Evolutionary conservation across 108 stramenopile genomes (phyloP).

Genomic region (Cyclotella atomus): DNA sequence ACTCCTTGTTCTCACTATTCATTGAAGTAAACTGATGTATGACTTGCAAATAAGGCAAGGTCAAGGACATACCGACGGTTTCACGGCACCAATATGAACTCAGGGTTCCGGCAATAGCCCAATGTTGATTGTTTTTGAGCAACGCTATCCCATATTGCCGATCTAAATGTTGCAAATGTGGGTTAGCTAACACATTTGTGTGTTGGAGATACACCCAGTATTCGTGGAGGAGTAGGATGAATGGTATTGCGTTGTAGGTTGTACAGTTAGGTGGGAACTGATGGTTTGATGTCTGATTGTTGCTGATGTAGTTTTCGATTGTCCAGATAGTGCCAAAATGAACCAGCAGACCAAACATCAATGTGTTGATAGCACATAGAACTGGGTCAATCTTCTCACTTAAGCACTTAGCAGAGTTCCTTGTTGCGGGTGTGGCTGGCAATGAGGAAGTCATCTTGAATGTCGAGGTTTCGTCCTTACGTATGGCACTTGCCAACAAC

Average conservation of each 20-base stretch:
- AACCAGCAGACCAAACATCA: conserved; percentile 53
- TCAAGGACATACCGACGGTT: conserved; percentile 47
- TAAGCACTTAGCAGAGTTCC: no score
- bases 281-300: not conserved
- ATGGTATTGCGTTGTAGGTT: not conserved
- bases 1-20: no score
- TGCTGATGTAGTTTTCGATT: conserved; percentile 18
- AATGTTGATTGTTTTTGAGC: conserved; percentile 50
- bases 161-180: conserved; percentile 53
- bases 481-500: no score
- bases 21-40: no score
- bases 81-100: conserved; percentile 58
- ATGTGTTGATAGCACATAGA: conserved; percentile 50
- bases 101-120: conserved; percentile 57
- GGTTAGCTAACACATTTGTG: conserved; percentile 54
- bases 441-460: no score
- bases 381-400: conserved; percentile 37
- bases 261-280: not conserved
- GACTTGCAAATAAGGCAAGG: conserved; percentile 44
- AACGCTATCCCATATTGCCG: conserved; percentile 59
- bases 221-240: conserved; percentile 45
- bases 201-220: conserved; percentile 65
- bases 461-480: no score
- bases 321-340: conserved; percentile 51
- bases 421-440: no score